phyloP scores from a whole-genome alignment of 2,329 filamentous ascomycete genomes.

The Trichoderma sp. region DNA sequence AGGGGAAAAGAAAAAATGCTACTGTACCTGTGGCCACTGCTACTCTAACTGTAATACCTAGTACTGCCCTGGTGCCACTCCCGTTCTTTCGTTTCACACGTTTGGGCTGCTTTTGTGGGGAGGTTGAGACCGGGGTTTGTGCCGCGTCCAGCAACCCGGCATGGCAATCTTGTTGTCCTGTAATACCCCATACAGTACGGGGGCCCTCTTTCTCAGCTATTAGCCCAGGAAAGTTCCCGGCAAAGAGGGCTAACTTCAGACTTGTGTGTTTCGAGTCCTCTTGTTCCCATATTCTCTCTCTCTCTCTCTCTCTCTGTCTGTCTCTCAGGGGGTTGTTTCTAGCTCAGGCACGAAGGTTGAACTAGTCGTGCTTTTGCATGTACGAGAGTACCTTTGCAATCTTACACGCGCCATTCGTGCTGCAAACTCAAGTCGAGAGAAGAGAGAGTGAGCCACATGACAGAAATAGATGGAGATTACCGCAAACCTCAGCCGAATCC shows the following conservation, averaged over 20 bases:
- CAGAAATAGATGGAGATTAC: background rate
- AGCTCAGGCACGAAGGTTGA: background rate
- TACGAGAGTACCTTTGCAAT: background rate
- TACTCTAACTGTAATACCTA: background rate
- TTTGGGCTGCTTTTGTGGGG: background rate
- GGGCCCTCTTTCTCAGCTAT: background rate
- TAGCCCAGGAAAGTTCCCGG: background rate
- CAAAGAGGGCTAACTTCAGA: background rate
- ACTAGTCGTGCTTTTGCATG: background rate
- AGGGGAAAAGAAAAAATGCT: background rate
- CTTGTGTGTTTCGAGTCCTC: background rate
- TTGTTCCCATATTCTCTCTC: background rate
- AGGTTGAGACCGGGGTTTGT: conserved; percentile 1
- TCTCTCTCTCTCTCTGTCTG: background rate
- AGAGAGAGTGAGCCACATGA: background rate
- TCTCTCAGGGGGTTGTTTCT: background rate
- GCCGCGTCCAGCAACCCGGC: background rate
- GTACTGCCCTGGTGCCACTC: too few relatives aligned
- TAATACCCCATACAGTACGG: background rate
- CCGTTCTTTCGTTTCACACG: background rate
- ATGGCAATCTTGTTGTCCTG: background rate
- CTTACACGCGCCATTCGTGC: background rate
- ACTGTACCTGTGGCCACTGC: background rate
- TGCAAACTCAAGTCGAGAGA: background rate
- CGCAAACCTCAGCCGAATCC: background rate